Evolutionary conservation across 805 yeast species (phyloP), one percentile per base, ranked within the genome.

Genomic region (Ogataea trehaloabstinens): DNA sequence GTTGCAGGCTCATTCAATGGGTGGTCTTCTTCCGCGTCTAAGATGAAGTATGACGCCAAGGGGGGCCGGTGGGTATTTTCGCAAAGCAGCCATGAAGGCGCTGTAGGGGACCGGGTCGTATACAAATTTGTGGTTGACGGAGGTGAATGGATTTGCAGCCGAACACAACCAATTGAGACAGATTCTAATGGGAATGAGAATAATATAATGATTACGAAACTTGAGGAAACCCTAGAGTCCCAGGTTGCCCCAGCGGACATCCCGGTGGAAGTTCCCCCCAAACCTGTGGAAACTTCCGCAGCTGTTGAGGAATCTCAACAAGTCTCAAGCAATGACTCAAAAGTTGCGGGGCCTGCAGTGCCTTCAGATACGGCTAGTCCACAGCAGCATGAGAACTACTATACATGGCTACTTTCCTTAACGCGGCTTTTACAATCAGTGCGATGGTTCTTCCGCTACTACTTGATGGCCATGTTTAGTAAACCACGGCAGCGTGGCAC

Each of bases 121-220:
- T 61, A 57, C 44, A 61, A 61, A 34, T 61, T 55, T 36, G 58
- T 61, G 4, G 45, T 52, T 15, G 48, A 58, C 37, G 55, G 46
- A 2, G 22, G 34, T 3, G 40, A 45, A 10, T 61, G 66, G 66
- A 37, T 58, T 11, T 54, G 56, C 40, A 53, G 58, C 39, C 28
- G 27, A 5, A 13, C 35, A 7, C 38, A 45, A 25, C 51, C 53
- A 1, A 31, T 37, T 4, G 64, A 57, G 36, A 31, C 33, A 1
- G 64, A 60, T 37, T 48, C 16, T 3, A 31, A 38, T 6, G 63
- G 64, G 0, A 56, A 49, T 24, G 46, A 46, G 19, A 61, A 61
- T 34, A 61, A 61, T 42, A 31, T 38, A 10, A 15, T 49, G 12
- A 42, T 41, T 4, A 39, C 49, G 28, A 43, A 43, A 20, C n/a